Evolutionary conservation across 163 green algal species (phyloP).

Genomic region (Scenedesmus sp.): DNA sequence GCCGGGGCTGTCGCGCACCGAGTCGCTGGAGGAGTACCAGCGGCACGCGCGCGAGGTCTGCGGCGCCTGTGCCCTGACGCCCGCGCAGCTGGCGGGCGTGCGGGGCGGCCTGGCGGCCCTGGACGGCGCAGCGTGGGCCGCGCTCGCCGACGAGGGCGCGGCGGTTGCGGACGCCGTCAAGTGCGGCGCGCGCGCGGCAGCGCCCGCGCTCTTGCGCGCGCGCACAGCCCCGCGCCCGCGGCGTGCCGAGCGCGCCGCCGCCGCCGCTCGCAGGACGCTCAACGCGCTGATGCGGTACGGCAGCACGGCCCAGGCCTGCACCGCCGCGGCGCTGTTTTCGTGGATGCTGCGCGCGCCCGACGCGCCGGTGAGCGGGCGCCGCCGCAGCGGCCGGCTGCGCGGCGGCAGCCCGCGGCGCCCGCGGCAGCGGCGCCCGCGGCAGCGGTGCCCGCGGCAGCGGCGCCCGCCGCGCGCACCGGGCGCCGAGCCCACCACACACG

Average conservation of each 20-base stretch:
- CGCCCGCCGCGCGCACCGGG: too few relatives aligned
- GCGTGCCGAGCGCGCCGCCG: too few relatives aligned
- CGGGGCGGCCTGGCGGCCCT: not conserved
- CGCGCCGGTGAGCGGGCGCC: conserved; percentile 16
- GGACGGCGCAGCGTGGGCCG: conserved; percentile 15
- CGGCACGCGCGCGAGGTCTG: conserved; percentile 26
- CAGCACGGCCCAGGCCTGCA: conserved; percentile 7
- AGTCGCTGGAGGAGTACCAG: conserved; percentile 38
- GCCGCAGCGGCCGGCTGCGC: not conserved
- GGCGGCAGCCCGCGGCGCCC: too few relatives aligned
- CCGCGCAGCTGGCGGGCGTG: conserved; percentile 20
- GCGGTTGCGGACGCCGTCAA: conserved; percentile 27
- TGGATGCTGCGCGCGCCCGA: conserved; percentile 34
- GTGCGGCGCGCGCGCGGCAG: not conserved
- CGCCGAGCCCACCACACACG: too few relatives aligned
- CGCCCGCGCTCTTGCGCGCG: not conserved
- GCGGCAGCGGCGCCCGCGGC: too few relatives aligned
- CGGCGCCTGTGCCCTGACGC: not conserved
- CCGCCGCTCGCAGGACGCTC: conserved; percentile 46
- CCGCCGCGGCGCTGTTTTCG: conserved; percentile 33
- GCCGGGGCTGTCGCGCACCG: not conserved
- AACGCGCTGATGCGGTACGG: conserved; percentile 49
- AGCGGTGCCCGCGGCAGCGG: too few relatives aligned
- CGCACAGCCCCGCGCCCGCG: too few relatives aligned
- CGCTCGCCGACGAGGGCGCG: conserved; percentile 9